Evolutionary conservation across 805 yeast genomes (phyloP).

Genomic region (Helenozyma baotianmanensis): DNA sequence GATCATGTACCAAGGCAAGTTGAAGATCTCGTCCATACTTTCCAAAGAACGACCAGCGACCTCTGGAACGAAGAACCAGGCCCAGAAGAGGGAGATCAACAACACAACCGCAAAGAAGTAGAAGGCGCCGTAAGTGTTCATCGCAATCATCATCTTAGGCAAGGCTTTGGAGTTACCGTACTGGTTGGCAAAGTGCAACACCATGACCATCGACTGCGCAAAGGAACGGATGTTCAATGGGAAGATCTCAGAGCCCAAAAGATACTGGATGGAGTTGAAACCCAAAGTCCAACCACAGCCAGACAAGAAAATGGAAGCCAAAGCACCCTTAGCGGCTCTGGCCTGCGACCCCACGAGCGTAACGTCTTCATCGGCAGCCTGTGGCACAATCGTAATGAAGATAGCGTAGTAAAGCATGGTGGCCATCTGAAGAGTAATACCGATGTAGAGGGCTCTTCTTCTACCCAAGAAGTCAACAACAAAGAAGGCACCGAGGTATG

Average conservation of each 20-base stretch:
- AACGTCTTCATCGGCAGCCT: conserved; percentile 30
- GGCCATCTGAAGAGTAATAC: conserved; percentile 41
- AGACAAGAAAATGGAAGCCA: conserved; percentile 45
- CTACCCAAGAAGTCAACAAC: conserved; percentile 52
- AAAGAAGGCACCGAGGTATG: conserved; percentile 49
- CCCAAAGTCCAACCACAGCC: conserved; percentile 61
- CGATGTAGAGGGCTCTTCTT: conserved; percentile 45
- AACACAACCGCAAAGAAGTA: conserved; percentile 45
- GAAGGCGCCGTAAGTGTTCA: conserved; percentile 49
- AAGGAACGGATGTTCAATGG: conserved; percentile 47
- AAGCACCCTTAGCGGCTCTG: conserved; percentile 43
- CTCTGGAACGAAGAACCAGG: conserved; percentile 50
- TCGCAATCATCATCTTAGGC: conserved; percentile 45
- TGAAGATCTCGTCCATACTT: conserved; percentile 48
- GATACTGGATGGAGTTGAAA: conserved; percentile 52
- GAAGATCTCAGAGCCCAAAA: conserved; percentile 51
- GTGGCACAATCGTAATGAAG: conserved; percentile 43
- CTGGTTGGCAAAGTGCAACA: conserved; percentile 53
- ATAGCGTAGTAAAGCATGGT: conserved; percentile 44
- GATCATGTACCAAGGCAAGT: conserved; percentile 53
- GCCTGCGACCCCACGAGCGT: conserved; percentile 25
- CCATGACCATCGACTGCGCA: conserved; percentile 50
- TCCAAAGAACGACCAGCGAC: conserved; percentile 48
- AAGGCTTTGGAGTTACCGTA: conserved; percentile 54
- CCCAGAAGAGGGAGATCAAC: conserved; percentile 38